Evolutionary conservation across 768 basidiomycete genomes (phyloP).

Genomic region (Lentinula aciculospora): DNA sequence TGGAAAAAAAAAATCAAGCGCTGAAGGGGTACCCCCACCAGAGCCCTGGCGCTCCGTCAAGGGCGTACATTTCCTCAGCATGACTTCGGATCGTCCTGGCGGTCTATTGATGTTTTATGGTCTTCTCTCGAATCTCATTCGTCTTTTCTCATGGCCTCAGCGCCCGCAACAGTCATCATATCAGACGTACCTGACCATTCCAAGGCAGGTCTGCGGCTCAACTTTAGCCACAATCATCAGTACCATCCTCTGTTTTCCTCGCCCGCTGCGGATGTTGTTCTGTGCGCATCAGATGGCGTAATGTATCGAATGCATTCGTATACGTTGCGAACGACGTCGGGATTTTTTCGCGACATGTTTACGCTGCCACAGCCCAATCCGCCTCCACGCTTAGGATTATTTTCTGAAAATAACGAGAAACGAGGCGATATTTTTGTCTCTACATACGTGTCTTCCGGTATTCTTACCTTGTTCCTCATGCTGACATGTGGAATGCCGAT

Average conservation of each 20-base stretch:
- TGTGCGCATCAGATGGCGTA: slow-evolving; percentile 25
- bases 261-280: slow-evolving; percentile 15
- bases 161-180: background rate
- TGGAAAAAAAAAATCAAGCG: background rate
- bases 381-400: background rate
- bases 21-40: background rate
- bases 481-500: slow-evolving; percentile 3
- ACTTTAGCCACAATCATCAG: background rate
- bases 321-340: slow-evolving; percentile 46
- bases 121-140: background rate
- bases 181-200: too few relatives aligned
- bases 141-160: background rate
- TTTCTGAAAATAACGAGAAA: background rate
- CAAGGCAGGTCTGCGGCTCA: background rate
- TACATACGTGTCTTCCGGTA: slow-evolving; percentile 4
- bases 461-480: slow-evolving; percentile 6
- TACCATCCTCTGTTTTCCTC: slow-evolving; percentile 13
- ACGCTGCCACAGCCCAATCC: slow-evolving; percentile 32
- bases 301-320: slow-evolving; percentile 41
- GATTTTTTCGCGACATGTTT: slow-evolving; percentile 45
- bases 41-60: slow-evolving; percentile 5
- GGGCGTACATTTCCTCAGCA: slow-evolving; percentile 1
- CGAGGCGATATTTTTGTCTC: background rate
- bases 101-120: background rate
- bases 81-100: background rate